Percentiles rank a stretch among this genome's conserved stretches.
phyloP scores from a whole-genome alignment of 2,329 filamentous ascomycete species.

The Trichoderma afroharzianum region DNA sequence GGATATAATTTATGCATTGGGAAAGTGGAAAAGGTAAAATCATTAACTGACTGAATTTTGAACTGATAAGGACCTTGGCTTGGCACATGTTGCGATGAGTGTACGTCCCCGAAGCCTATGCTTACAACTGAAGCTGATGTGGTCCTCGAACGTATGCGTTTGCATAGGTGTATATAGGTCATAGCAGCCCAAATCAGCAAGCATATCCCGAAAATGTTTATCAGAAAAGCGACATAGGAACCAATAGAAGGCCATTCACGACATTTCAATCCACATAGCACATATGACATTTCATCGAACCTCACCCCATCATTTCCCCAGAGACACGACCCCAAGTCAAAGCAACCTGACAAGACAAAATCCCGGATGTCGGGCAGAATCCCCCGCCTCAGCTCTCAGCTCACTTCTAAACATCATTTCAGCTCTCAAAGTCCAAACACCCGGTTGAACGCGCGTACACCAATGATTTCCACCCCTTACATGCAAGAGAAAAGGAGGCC shows the following conservation, averaged over 20 bases:
- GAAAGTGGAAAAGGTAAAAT: background rate
- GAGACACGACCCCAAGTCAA: background rate
- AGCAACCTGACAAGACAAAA: background rate
- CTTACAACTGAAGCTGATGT: background rate
- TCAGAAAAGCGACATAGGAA: background rate
- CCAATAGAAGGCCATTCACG: background rate
- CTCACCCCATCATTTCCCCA: background rate
- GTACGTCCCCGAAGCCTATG: background rate
- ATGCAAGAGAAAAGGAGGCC: background rate
- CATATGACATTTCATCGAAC: background rate
- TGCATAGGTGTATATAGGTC: background rate
- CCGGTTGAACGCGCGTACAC: background rate
- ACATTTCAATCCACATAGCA: background rate
- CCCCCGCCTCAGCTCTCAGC: background rate
- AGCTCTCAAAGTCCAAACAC: background rate
- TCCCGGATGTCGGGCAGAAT: background rate
- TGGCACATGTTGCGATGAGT: background rate
- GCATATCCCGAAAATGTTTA: background rate
- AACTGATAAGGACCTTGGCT: background rate
- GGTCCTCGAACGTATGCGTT: background rate
- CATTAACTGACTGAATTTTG: too few relatives aligned
- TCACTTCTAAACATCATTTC: background rate
- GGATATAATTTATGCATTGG: accelerated
- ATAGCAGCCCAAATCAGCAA: background rate
- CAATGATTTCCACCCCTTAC: background rate